These are phyloP conservation scores for Plectosphaerella sp. DNA, from an alignment of 2,329 filamentous ascomycete species.

Conservation along the genomic window DNA sequence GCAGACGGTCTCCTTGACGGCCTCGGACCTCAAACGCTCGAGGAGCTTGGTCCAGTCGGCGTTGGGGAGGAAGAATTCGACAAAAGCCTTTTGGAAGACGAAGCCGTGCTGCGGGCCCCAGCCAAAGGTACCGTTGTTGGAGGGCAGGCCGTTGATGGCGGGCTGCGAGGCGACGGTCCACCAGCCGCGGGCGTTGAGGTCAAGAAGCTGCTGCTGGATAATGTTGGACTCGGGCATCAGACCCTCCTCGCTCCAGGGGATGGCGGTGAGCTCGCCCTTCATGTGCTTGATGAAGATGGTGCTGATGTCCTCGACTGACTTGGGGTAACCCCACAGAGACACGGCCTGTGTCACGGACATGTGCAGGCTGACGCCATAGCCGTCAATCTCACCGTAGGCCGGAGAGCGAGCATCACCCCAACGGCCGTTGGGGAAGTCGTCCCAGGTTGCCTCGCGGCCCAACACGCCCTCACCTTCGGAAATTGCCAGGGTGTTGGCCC, in stretches of 20 bases:
- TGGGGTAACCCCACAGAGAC: slow-evolving; percentile 79
- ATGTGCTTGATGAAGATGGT: slow-evolving; percentile 78
- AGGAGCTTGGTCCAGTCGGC: slow-evolving; percentile 67
- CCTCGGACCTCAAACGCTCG: slow-evolving; percentile 36
- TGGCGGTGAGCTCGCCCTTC: slow-evolving; percentile 70
- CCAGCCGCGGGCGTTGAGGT: slow-evolving; percentile 78
- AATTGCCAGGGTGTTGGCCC: slow-evolving; percentile 84
- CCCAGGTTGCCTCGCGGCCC: slow-evolving; percentile 95
- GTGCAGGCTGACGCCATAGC: slow-evolving; percentile 95
- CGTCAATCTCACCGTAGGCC: slow-evolving; percentile 93
- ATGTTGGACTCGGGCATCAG: slow-evolving; percentile 77
- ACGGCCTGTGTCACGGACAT: slow-evolving; percentile 82
- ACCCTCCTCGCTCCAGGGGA: slow-evolving; percentile 92
- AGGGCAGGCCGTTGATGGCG: slow-evolving; percentile 80
- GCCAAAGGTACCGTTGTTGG: slow-evolving; percentile 74
- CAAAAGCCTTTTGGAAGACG: slow-evolving; percentile 97
- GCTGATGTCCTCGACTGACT: slow-evolving; percentile 66
- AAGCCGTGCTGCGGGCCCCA: slow-evolving; percentile 93
- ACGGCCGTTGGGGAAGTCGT: slow-evolving; percentile 94
- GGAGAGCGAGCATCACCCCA: slow-evolving; percentile 93
- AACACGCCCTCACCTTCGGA: slow-evolving; percentile 88
- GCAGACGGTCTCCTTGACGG: slow-evolving; percentile 48
- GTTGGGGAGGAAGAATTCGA: slow-evolving; percentile 85
- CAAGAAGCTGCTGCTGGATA: slow-evolving; percentile 72
- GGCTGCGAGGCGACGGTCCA: slow-evolving; percentile 97